A percentile compares a stretch with the other conserved stretches of the same genome.
phyloP scores from a whole-genome alignment of 441 rosid species.

The Dalechampia spathulata region DNA sequence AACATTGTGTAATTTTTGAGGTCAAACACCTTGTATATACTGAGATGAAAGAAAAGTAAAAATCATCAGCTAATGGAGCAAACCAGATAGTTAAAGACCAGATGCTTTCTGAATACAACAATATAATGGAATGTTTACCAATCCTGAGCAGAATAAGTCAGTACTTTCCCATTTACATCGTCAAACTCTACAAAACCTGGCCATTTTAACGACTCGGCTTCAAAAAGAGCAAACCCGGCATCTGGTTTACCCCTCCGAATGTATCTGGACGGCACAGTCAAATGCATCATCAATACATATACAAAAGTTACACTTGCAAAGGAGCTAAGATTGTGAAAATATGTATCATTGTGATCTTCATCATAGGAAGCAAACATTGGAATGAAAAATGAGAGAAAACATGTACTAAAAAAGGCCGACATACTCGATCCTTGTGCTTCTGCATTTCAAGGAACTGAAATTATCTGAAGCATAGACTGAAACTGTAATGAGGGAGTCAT shows the following conservation, averaged over 20 bases:
- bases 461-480: slow-evolving; percentile 81
- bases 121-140: slow-evolving; percentile 27
- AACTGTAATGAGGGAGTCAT: slow-evolving; percentile 85
- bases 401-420: no score
- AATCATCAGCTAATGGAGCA: slow-evolving; percentile 7
- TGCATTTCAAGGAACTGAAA: slow-evolving; percentile 80
- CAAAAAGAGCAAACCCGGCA: slow-evolving; percentile 78
- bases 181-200: slow-evolving; percentile 92
- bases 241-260: slow-evolving; percentile 63
- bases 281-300: neutral
- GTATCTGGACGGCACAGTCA: slow-evolving; percentile 37
- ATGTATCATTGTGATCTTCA: no score
- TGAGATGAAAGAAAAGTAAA: slow-evolving; percentile 17
- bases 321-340: no score
- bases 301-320: no score
- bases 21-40: slow-evolving; percentile 71
- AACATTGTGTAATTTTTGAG: slow-evolving; percentile 59
- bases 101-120: slow-evolving; percentile 1
- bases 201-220: slow-evolving; percentile 78
- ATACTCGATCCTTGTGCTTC: slow-evolving; percentile 78
- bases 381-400: neutral
- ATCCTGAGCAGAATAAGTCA: slow-evolving; percentile 77
- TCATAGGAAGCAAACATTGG: no score
- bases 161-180: slow-evolving; percentile 82
- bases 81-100: no score